phyloP scores from a whole-genome alignment of 2,329 filamentous ascomycete genomes.

The Phialophora macrospora region DNA sequence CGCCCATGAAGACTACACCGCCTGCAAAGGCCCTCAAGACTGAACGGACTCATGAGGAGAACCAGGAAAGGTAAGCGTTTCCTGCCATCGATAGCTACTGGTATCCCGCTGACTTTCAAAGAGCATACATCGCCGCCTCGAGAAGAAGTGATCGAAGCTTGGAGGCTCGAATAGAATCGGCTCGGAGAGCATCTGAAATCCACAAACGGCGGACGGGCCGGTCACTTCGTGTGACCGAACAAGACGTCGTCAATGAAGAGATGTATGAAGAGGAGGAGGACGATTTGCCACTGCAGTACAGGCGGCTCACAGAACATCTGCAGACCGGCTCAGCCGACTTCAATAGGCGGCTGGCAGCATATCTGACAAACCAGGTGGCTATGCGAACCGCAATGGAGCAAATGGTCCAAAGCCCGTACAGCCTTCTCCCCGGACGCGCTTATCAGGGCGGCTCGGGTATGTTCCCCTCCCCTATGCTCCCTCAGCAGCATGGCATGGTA shows the following conservation, averaged over 20 bases:
- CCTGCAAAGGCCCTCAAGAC: constrained; percentile 41
- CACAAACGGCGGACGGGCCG: constrained; percentile 88
- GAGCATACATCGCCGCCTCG: constrained; percentile 91
- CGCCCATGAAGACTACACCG: constrained; percentile 36
- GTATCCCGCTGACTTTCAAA: constrained; percentile 44
- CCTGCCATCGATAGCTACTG: neutral
- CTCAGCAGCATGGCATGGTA: constrained; percentile 34
- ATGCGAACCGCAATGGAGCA: constrained; percentile 58
- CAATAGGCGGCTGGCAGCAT: constrained; percentile 65
- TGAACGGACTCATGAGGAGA: constrained; percentile 44
- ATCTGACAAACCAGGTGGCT: constrained; percentile 63
- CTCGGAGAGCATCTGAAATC: constrained; percentile 83
- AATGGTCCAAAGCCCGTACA: constrained; percentile 50
- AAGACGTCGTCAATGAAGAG: constrained; percentile 87
- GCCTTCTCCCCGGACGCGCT: constrained; percentile 46
- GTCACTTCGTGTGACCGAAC: constrained; percentile 77
- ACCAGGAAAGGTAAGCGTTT: constrained; percentile 50
- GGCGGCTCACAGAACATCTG: constrained; percentile 66
- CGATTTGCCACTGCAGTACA: constrained; percentile 70
- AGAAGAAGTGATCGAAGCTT: constrained; percentile 82
- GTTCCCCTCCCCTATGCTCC: constrained; percentile 43
- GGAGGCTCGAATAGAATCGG: constrained; percentile 86
- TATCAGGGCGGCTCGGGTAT: constrained; percentile 45
- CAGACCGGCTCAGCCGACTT: constrained; percentile 65
- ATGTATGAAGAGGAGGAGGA: constrained; percentile 98